Evolutionary conservation across 2,329 filamentous ascomycete genomes (phyloP), one percentile per base, ranked within the genome.

Genomic region (Escovopsis sp.): DNA sequence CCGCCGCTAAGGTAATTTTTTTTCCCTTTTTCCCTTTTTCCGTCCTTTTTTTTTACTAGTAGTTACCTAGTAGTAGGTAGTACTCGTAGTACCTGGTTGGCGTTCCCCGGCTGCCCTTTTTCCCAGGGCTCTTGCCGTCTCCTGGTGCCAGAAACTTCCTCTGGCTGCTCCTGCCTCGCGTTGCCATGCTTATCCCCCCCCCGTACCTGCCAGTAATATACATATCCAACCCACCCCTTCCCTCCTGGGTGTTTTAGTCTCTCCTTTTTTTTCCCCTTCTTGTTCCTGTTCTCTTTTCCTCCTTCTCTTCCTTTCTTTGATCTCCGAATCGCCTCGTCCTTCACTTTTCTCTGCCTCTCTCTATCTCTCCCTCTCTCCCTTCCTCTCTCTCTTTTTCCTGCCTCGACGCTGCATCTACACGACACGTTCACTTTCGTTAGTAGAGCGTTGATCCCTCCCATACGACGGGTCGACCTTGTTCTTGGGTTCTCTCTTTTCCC

Each of bases 81-180:
- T 8, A 11, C 9, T 27, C 25, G 8, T 8, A 29, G 8, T 29
- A 8, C 27, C 27, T 29, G 27, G 7, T 11, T 8, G 8, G 7
- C 27, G 7, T 29, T 29, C 27, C 27, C 27, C 27, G 27, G 27
- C 27, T 20, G 20, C 20, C 20, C 20, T 20, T 20, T 20, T 20
- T 20, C 20, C 5, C n/a, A n/a, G n/a, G n/a, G n/a, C 20, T 20
- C 20, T 20, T 20, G 20, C 20, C 8, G 27, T 4, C 36, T 44
- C 35, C 42, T 35, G 39, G 31, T 35, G 42, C 43, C 38, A 42
- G 43, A 45, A 37, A 40, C 43, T 33, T 42, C 43, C 37, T 37
- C 43, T 39, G 38, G 43, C 41, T 37, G 41, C 39, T 39, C 40
- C 39, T 38, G 33, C 43, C 40, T 44, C 13, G 15, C 34, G 32